A percentile compares a stretch with the other conserved stretches of the same genome.
Evolutionary conservation across 805 yeast genomes (phyloP).

Genomic region (Ogataea ganodermae): DNA sequence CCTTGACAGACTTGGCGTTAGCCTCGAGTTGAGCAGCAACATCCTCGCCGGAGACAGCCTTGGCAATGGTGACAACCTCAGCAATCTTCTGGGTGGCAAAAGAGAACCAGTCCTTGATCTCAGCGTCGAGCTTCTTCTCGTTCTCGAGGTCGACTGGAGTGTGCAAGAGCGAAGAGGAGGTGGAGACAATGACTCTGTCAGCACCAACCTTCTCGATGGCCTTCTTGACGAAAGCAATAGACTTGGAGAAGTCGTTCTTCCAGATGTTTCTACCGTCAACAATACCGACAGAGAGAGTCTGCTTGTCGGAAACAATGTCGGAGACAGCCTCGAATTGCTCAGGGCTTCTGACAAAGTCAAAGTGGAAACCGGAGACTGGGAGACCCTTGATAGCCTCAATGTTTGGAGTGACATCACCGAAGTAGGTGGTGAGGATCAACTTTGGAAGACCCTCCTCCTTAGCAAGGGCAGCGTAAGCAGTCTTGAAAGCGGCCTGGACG

Average conservation of each 20-base stretch:
- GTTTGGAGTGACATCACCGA: conserved; percentile 99
- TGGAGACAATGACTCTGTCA: conserved; percentile 87
- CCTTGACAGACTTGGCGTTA: conserved; percentile 80
- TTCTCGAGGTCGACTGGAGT: conserved; percentile 95
- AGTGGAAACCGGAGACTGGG: conserved; percentile 95
- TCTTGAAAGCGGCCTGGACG: conserved; percentile 83
- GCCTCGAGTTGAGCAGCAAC: conserved; percentile 78
- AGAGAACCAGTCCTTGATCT: conserved; percentile 96
- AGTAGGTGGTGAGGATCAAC: conserved; percentile 85
- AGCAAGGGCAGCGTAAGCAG: conserved; percentile 78
- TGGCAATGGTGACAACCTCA: conserved; percentile 91
- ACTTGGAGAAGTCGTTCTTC: conserved; percentile 93
- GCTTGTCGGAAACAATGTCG: conserved; percentile 63
- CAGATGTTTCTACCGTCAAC: conserved; percentile 99
- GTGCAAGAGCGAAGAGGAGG: conserved; percentile 96
- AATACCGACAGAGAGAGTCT: conserved; percentile 92
- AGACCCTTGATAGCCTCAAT: conserved; percentile 81
- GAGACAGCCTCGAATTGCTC: conserved; percentile 89
- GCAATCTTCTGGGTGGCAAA: conserved; percentile 94
- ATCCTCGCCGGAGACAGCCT: conserved; percentile 80
- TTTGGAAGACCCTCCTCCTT: conserved; percentile 72
- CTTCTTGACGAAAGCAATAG: conserved; percentile 76
- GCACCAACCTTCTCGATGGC: conserved; percentile 85
- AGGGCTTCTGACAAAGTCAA: conserved; percentile 94
- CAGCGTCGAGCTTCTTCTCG: conserved; percentile 89